These are phyloP conservation scores for Candida cerambycidarum DNA, from an alignment of 805 yeast genomes.

Conservation along the genomic window DNA sequence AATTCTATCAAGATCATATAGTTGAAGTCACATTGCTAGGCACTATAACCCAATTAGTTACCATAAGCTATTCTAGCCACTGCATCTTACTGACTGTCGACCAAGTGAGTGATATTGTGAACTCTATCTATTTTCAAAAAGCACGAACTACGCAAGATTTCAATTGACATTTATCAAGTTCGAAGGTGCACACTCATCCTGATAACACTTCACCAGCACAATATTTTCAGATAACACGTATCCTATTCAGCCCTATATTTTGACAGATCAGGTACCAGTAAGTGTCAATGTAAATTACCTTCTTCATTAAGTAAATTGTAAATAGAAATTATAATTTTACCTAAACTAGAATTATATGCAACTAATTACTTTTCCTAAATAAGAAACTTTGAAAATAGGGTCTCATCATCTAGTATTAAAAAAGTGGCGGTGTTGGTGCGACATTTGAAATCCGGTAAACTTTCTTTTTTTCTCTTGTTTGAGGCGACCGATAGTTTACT, in stretches of 20 bases:
- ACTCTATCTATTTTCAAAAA: too few species aligned
- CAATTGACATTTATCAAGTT: neutral
- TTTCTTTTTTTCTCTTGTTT: neutral
- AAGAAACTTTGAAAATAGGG: constrained; percentile 3
- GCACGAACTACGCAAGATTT: neutral
- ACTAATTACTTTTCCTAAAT: constrained; percentile 6
- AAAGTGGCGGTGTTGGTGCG: constrained; percentile 5
- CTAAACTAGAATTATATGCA: neutral
- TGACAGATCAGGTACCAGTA: neutral
- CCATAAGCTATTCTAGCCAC: too few species aligned
- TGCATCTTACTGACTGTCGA: too few species aligned
- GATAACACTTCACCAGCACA: too few species aligned
- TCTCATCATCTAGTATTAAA: neutral
- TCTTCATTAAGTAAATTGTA: neutral
- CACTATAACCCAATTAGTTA: too few species aligned
- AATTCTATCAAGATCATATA: too few species aligned
- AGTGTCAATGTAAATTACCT: neutral
- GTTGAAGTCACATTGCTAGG: too few species aligned
- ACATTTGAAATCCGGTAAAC: constrained; percentile 2
- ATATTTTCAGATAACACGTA: neutral
- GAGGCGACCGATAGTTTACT: too few species aligned
- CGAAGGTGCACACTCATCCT: too few species aligned
- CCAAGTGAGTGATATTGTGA: too few species aligned
- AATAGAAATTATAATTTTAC: neutral
- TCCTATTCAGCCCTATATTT: neutral